Conservation (phyloP, 228 moss, liverwort and hornwort genomes). For the Sphagnum fallax region DNA sequence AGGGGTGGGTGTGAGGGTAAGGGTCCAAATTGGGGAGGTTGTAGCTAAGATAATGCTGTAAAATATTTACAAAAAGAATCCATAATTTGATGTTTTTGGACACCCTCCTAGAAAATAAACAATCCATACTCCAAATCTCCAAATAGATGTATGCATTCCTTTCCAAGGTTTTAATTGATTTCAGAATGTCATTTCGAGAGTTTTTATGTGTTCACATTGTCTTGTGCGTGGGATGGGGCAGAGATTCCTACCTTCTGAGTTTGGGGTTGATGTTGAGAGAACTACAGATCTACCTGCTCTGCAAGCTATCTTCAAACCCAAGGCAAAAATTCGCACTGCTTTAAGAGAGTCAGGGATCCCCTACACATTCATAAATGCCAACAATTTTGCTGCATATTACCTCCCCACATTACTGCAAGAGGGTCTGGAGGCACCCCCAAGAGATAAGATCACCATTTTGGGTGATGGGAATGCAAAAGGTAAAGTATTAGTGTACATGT, state of each 20-base stretch:
- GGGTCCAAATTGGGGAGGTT: too few species aligned
- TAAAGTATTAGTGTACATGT: too few species aligned
- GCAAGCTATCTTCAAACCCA: background rate
- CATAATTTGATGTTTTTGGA: too few species aligned
- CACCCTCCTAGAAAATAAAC: too few species aligned
- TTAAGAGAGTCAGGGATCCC: constrained; percentile 29
- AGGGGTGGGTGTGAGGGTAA: too few species aligned
- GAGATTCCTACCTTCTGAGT: constrained; percentile 50
- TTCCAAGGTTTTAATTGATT: too few species aligned
- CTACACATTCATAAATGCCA: constrained; percentile 22
- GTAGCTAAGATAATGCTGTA: too few species aligned
- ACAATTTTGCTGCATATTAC: constrained; percentile 13
- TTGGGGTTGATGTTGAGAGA: constrained; percentile 17
- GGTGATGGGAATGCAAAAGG: constrained; percentile 34
- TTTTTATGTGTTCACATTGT: too few species aligned
- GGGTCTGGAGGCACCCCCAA: constrained; percentile 14
- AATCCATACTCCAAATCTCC: too few species aligned
- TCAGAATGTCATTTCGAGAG: too few species aligned
- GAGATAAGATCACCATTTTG: constrained; percentile 22
- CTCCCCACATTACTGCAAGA: background rate
- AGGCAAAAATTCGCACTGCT: constrained; percentile 14
- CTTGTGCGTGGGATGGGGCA: constrained; percentile 1
- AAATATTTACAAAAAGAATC: too few species aligned
- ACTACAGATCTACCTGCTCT: background rate
- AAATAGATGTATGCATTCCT: too few species aligned